Conservation (phyloP, 2,329 filamentous ascomycete genomes). For the Chaetomium sp. region DNA sequence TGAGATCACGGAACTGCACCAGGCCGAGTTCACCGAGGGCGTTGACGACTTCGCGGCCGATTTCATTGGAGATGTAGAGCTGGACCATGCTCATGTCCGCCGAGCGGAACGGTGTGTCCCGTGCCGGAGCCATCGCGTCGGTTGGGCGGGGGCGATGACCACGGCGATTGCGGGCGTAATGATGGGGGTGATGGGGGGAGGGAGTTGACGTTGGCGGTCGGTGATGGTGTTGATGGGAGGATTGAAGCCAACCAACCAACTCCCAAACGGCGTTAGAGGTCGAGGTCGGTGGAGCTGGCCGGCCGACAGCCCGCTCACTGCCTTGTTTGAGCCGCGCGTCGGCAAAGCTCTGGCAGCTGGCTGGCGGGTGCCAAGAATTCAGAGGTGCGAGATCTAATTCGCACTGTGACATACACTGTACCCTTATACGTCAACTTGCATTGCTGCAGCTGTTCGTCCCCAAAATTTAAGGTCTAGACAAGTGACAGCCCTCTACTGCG, state of each 20-base stretch:
- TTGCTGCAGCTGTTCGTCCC: too few species aligned
- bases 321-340: slow-evolving; percentile 14
- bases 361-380: background rate
- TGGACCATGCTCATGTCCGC: slow-evolving; percentile 99
- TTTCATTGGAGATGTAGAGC: slow-evolving; percentile 98
- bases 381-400: background rate
- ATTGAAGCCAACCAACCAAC: slow-evolving; percentile 4
- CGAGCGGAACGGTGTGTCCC: slow-evolving; percentile 98
- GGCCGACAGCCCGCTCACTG: slow-evolving; percentile 1
- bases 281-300: slow-evolving; percentile 7
- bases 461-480: too few species aligned
- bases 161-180: slow-evolving; percentile 5
- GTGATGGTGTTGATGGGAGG: background rate
- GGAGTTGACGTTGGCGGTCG: background rate
- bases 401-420: too few species aligned
- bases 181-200: background rate
- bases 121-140: slow-evolving; percentile 51
- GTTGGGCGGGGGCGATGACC: slow-evolving; percentile 11
- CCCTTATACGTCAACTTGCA: too few species aligned
- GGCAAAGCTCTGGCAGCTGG: slow-evolving; percentile 16
- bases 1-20: slow-evolving; percentile 96
- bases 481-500: too few species aligned
- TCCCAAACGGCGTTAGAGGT: slow-evolving; percentile 3
- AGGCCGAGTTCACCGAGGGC: slow-evolving; percentile 92
- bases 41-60: slow-evolving; percentile 94